phyloP scores from a whole-genome alignment of 2,329 filamentous ascomycete genomes.

The Talaromyces sp. region DNA sequence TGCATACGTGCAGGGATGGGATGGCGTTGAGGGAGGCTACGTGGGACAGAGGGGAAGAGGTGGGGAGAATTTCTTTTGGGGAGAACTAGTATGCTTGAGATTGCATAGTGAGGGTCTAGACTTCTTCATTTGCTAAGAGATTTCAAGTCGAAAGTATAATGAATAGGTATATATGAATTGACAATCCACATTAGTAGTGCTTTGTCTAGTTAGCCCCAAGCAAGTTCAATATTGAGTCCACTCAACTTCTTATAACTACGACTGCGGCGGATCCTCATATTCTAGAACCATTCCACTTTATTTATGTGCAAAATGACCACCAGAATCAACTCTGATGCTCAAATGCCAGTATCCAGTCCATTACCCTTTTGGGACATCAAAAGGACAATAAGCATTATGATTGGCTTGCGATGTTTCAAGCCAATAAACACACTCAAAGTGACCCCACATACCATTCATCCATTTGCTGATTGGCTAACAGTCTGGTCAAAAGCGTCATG shows the following conservation, averaged over 20 bases:
- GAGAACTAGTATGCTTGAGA: neutral
- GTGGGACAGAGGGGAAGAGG: conserved; percentile 9
- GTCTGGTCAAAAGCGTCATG: neutral
- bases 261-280: neutral
- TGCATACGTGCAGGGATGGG: conserved; percentile 15
- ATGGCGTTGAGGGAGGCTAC: conserved; percentile 13
- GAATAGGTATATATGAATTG: neutral
- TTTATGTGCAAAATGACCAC: neutral
- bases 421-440: neutral
- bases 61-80: conserved; percentile 8
- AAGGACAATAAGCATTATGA: neutral
- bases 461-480: neutral
- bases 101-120: neutral
- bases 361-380: neutral
- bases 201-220: neutral
- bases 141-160: neutral
- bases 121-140: neutral
- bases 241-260: neutral
- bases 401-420: neutral
- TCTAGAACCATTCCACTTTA: no score
- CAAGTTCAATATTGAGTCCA: neutral
- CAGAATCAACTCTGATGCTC: neutral
- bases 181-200: neutral
- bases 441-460: neutral
- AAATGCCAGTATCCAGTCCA: neutral